These are phyloP conservation scores for Rhodotorula sp. DNA, from an alignment of 1,284 basidiomycete genomes.

Conservation along the genomic window DNA sequence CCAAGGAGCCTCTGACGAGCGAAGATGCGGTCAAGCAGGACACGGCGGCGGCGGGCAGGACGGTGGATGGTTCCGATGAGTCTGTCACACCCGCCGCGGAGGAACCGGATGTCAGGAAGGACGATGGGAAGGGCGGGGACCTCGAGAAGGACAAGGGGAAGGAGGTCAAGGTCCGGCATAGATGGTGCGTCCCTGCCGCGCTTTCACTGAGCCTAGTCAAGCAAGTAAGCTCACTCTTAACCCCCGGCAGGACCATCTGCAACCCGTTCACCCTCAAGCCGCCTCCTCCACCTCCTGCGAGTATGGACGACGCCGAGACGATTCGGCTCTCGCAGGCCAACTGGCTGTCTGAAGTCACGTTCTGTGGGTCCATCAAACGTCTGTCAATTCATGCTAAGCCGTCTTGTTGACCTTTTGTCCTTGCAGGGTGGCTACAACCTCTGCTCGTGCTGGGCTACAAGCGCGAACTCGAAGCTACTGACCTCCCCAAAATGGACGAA, in stretches of 20 bases:
- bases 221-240: neutral
- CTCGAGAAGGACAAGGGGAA: neutral
- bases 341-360: conserved; percentile 61
- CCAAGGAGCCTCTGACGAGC: neutral
- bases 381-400: neutral
- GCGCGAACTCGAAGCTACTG: conserved; percentile 46
- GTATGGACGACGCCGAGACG: conserved; percentile 60
- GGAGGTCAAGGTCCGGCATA: conserved; percentile 2
- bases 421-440: conserved; percentile 29
- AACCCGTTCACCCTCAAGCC: conserved; percentile 42
- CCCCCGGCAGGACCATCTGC: conserved; percentile 21
- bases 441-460: conserved; percentile 60
- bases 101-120: neutral
- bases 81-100: neutral
- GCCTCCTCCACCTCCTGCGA: conserved; percentile 59
- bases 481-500: conserved; percentile 55
- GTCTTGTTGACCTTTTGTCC: neutral
- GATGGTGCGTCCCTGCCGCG: conserved; percentile 8
- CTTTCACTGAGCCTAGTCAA: neutral
- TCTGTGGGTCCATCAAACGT: conserved; percentile 39
- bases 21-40: neutral
- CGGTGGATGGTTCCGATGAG: neutral
- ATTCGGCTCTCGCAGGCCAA: conserved; percentile 62
- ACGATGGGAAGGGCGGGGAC: neutral
- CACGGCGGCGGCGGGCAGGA: neutral